These are phyloP conservation scores for Neurospora sp. DNA, from an alignment of 495 filamentous ascomycete genomes.

Conservation along the genomic window DNA sequence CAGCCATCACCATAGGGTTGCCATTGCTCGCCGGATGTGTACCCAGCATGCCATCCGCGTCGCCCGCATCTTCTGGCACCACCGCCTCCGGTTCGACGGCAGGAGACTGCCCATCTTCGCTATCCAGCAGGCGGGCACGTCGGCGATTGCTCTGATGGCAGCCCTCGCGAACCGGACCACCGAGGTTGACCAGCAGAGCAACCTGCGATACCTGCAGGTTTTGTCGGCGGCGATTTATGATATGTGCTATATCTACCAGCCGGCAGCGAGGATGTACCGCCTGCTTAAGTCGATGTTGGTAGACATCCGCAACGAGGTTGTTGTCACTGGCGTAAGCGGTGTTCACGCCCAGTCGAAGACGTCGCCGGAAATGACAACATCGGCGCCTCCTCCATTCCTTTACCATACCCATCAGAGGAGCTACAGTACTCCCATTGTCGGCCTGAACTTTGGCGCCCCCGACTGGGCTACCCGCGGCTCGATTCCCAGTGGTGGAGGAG, in stretches of 20 bases:
- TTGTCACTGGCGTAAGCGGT: conserved; percentile 5
- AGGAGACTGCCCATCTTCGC: conserved; percentile 32
- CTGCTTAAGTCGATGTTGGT: conserved; percentile 24
- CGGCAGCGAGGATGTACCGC: conserved; percentile 24
- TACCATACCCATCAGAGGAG: not conserved
- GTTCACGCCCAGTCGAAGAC: not conserved
- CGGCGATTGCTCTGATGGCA: conserved; percentile 41
- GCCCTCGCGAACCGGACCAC: conserved; percentile 30
- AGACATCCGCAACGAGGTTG: conserved; percentile 24
- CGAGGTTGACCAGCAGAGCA: conserved; percentile 23
- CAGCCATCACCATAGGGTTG: conserved; percentile 30
- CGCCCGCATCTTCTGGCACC: conserved; percentile 41
- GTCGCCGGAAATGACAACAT: not conserved
- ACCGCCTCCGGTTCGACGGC: conserved; percentile 39
- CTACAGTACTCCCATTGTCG: not conserved
- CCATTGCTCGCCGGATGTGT: conserved; percentile 36
- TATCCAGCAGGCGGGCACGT: conserved; percentile 42
- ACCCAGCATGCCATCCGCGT: conserved; percentile 42
- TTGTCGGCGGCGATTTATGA: conserved; percentile 32
- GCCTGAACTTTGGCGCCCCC: not conserved
- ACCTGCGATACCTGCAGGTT: conserved; percentile 27
- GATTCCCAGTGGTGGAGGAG: not conserved
- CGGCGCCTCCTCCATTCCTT: not conserved
- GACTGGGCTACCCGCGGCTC: not conserved
- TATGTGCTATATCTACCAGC: conserved; percentile 30